phyloP scores from a whole-genome alignment of 2,329 filamentous ascomycete species.

The Apiospora phragmitis region DNA sequence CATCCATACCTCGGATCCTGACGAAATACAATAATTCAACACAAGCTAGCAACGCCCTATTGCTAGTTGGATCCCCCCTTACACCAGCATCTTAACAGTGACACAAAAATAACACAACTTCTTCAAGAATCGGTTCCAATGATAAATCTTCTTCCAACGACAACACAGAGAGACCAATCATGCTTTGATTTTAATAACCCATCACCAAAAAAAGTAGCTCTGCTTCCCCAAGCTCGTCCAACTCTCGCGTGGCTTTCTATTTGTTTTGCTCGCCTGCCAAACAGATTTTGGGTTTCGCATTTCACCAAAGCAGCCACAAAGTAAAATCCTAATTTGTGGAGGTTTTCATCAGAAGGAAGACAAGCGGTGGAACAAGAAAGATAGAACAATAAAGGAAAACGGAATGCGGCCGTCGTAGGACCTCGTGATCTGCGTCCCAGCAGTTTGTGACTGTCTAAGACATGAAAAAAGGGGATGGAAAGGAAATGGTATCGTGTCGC shows the following conservation, averaged over 20 bases:
- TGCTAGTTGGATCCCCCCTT: neutral
- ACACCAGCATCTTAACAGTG: neutral
- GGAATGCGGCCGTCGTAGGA: neutral
- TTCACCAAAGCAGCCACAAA: neutral
- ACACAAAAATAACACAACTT: constrained; percentile 8
- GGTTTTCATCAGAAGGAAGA: neutral
- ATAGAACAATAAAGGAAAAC: neutral
- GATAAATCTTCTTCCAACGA: constrained; percentile 10
- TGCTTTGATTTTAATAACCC: constrained; percentile 10
- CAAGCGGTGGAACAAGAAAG: neutral
- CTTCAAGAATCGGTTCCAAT: constrained; percentile 12
- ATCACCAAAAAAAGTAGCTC: constrained; percentile 12
- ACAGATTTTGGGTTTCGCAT: neutral
- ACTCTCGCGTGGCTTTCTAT: constrained; percentile 22
- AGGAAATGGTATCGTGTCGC: constrained; percentile 6
- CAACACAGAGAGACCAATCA: neutral
- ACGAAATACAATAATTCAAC: neutral
- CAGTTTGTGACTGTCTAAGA: constrained; percentile 6
- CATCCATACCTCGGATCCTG: neutral
- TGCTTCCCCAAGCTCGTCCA: constrained; percentile 13
- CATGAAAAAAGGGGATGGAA: neutral
- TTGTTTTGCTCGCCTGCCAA: constrained; percentile 13
- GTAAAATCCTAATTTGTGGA: neutral
- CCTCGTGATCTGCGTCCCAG: neutral
- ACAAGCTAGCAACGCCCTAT: neutral